These are phyloP conservation scores for Hypomyces rosellus DNA, from an alignment of 2,329 filamentous ascomycete genomes.

Conservation along the genomic window DNA sequence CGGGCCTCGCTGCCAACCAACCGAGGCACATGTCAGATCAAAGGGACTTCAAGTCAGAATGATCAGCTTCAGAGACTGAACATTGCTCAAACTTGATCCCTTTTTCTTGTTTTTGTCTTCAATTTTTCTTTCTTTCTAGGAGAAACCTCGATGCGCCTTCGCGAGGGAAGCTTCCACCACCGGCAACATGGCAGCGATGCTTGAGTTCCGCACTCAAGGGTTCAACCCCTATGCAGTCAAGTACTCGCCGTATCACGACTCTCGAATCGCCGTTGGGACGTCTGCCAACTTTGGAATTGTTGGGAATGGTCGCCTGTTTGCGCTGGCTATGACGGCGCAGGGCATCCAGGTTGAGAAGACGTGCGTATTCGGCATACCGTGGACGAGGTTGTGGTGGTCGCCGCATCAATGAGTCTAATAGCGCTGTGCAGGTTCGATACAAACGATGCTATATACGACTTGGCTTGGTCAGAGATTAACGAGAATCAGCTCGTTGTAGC, in stretches of 20 bases:
- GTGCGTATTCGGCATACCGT: constrained; percentile 38
- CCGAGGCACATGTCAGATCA: constrained; percentile 30
- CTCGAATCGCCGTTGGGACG: constrained; percentile 79
- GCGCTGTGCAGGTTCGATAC: constrained; percentile 69
- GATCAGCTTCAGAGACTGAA: neutral
- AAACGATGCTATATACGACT: constrained; percentile 92
- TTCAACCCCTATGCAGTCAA: constrained; percentile 97
- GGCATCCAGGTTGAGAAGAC: constrained; percentile 82
- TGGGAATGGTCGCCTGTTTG: constrained; percentile 85
- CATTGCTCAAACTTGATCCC: neutral
- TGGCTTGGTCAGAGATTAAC: constrained; percentile 92
- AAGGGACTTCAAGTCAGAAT: neutral
- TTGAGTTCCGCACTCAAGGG: constrained; percentile 88
- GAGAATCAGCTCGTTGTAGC: constrained; percentile 89
- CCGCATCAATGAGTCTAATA: neutral
- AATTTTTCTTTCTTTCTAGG: neutral
- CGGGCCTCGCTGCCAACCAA: neutral
- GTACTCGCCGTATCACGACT: constrained; percentile 98
- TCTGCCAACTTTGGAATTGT: constrained; percentile 97
- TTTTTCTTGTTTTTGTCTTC: neutral
- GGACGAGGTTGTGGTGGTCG: no score
- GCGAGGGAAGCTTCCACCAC: constrained; percentile 2
- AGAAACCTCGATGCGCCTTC: constrained; percentile 15
- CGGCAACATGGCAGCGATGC: constrained; percentile 57
- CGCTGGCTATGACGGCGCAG: constrained; percentile 73